Evolutionary conservation across 1,139 yeast species (phyloP), one percentile per base, ranked within the genome.

Genomic region (Debaryomycetaceae sp.): DNA sequence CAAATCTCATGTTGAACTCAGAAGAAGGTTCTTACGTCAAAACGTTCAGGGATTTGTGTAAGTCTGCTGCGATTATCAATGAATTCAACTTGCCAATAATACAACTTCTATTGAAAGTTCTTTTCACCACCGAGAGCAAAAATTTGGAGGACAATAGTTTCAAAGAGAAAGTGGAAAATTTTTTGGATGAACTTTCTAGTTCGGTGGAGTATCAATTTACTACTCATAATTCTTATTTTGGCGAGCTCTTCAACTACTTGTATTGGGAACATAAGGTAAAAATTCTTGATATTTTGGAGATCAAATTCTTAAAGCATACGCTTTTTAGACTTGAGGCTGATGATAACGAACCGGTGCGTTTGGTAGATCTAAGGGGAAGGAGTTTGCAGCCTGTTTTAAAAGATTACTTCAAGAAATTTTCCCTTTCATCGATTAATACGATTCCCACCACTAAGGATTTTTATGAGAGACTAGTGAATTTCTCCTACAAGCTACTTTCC

Each of bases 31-130:
- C 38, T n/a, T 13, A 39, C 20, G 52, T 61, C 14, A 40, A 37
- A 4, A 42, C 48, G 4, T 45, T 58, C 9, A 49, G 48, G 3
- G 69, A 66, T 31, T 50, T 70, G n/a, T 45, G 49, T 9, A 42
- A 42, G 2, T 42, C 53, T 13, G 52, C 62, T 1, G n/a, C 41
- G 2, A 37, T 49, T 1, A 62, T 70, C n/a, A 72, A 76, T 49
- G 81, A 78, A 43, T 81, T 80, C 58, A 82, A 79, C 53, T 55
- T 83, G 30, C 76, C 81, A 0, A 54, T 80, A 1, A 68, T 72
- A 42, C 88, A 83, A 54, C 58, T 80, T 20, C 57, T 81, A 7
- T 47, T 71, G 4, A 53, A 63, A 37, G 48, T 60, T 0, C 48
- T 67, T 0, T 44, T 59, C 1, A 42, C 45, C 6, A 51, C 52